Evolutionary conservation across 2,329 filamentous ascomycete species (phyloP), one percentile per base, ranked within the genome.

Genomic region (Xylaria multiplex): DNA sequence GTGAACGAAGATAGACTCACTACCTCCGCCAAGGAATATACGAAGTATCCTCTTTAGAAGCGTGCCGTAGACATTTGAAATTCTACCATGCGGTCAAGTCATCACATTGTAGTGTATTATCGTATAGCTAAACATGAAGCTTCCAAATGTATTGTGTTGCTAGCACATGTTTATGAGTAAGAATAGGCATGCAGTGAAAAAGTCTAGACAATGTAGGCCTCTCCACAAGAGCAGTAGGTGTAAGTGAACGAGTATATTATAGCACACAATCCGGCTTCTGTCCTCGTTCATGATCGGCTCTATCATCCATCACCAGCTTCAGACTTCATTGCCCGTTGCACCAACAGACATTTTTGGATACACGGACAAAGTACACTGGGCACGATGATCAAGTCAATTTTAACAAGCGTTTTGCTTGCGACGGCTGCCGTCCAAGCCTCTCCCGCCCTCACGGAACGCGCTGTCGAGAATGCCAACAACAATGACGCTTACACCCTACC

Each of bases 381-480:
- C 35, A 46, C 46, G 32, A 66, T 66, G 64, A 65, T 65, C 37
- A 62, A 56, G 53, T 67, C 53, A 13, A 22, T 60, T 2, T 3
- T 65, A 4, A 40, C 62, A 59, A 62, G 62, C 55, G 6, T 65
- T 6, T 49, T 67, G 52, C 58, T 67, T 59, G 62, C 62, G 7
- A 37, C 52, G 7, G 43, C 65, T 6, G 58, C 53, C 13, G 62
- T 67, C 27, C 49, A 65, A 50, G 65, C 65, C 4, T 60, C 65
- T 43, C 62, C 65, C 1, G 62, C 57, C 16, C 58, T 65, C 19
- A 65, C 65, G 13, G 65, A 67, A 42, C 58, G 62, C n/a, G 37
- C 32, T 46, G 32, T 61, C 22, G 62, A 65, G 35, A 45, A 37
- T 37, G 43, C 65, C 27, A 50, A 16, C 54, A 62, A 53, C 54